Conservation (phyloP, 768 basidiomycete genomes). For the Collybia sp. region DNA sequence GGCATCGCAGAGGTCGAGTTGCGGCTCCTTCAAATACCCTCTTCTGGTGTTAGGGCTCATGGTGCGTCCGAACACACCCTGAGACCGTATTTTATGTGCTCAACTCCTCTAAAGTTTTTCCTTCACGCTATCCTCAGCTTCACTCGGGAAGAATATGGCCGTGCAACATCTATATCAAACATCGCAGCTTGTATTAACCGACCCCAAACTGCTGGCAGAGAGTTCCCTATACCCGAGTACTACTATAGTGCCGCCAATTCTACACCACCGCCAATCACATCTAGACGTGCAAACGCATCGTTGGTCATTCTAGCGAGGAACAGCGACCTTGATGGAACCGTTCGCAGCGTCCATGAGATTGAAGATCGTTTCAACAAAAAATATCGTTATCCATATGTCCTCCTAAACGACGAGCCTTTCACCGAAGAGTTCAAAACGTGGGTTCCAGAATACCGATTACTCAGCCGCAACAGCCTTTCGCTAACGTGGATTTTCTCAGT, state of each 20-base stretch:
- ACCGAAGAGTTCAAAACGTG: constrained; percentile 68
- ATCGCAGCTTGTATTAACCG: constrained; percentile 19
- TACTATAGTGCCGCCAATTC: constrained; percentile 12
- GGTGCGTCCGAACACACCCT: constrained; percentile 6
- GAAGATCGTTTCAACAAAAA: constrained; percentile 81
- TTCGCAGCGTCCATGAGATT: constrained; percentile 64
- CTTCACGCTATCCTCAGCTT: constrained; percentile 40
- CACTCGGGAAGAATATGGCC: constrained; percentile 40
- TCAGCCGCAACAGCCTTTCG: no score
- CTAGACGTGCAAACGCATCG: constrained; percentile 29
- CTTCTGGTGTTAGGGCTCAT: constrained; percentile 12
- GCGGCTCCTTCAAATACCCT: constrained; percentile 6
- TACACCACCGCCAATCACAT: constrained; percentile 5
- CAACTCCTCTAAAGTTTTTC: constrained; percentile 18
- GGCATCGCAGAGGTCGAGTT: neutral
- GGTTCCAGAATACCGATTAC: constrained; percentile 11
- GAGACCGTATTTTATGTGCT: neutral
- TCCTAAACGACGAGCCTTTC: constrained; percentile 85
- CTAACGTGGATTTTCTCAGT: constrained; percentile 6
- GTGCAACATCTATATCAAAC: constrained; percentile 33
- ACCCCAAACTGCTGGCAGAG: neutral
- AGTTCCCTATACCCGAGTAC: constrained; percentile 22
- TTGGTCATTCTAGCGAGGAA: constrained; percentile 59
- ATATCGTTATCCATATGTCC: constrained; percentile 82
- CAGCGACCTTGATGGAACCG: constrained; percentile 49